Base-by-base conservation (phyloP, 164 flowering plant species). In the Aristolochia fimbriata region DNA sequence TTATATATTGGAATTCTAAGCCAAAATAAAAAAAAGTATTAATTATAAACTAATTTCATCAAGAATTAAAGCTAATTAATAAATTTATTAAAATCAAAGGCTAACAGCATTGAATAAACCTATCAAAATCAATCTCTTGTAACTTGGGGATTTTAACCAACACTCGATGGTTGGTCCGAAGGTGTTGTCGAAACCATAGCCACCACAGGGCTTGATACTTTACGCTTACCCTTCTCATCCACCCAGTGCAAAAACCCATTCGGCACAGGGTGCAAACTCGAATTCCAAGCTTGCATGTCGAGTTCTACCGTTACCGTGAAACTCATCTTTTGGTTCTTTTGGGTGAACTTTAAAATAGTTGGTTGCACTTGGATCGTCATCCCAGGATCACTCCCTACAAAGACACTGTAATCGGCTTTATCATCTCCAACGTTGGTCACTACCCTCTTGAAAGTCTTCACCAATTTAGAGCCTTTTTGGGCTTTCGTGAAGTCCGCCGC, bases 311-410 rank as follows among this genome's bases (percentile, higher is more conserved):
- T 68, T 43, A 68, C 6, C 20, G 24, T 47, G 41, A 59, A 65
- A 20, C 43, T 37, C 13, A 24, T 58, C 48, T 60, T 52, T 30
- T 55, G 50, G 20, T 47, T 45, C 54, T 47, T 60, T 17, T 58
- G 21, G 24, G 15, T 31, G 31, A 65, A 65, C 14, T 63, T 37
- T 27, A 65, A 59, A 10, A 51, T 51, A 5, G 25, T 47, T 2
- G 79, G 74, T 8, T 62, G 55, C 41, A 70, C 76, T 0, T 2
- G 15, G 9, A 69, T 70, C 25, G 47, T 66, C 77, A 77, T 69
- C 10, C 80, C 69, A 11, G 13, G 8, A 12, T 77, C 73, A 20
- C 54, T 43, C 46, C 49, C 46, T 51, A 61, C 57, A 50, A 31
- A 59, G 1, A 70, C 71, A 7, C 10, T 49, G 68, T 71, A 76